Base-by-base conservation (phyloP, 305 asterid species). In the Fraxinus platypoda region DNA sequence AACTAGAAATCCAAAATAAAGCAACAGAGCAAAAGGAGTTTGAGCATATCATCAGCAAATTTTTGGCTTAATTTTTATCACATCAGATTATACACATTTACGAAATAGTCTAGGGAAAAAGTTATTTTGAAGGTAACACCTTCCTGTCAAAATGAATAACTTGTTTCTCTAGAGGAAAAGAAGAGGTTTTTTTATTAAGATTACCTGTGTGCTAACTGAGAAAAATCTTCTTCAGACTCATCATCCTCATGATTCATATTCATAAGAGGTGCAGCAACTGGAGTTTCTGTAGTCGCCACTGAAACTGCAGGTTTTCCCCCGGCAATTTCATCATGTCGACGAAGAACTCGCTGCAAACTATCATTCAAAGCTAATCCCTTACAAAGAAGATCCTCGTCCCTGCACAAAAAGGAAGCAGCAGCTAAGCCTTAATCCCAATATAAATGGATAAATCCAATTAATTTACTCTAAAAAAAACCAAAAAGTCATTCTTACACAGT, bases 171-270 rank as follows among this genome's bases (percentile, higher is more conserved):
- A 62, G 26, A 8, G 71, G 2, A 23, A 62, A 62, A 62, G 31
- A 46, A 19, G 31, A 8, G 12, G 0, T 23, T 9, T 62, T 15
- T 49, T 15, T 1, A n/a, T 62, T 30, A 37, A 77, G 66, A 19
- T 37, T 87, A 94, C 98, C 99, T 94, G 83, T 88, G 97, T 4
- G 99, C 91, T 89, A 96, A 84, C 84, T 90, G 97, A 86, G 88
- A 89, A 88, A 93, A 96, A 88, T 96, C 98, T 86, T 96, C 98
- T 86, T 96, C 99, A 12, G 94, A 72, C 85, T 96, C 99, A 13
- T 94, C 97, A 75, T 90, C 98, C 87, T 96, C 99, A 2, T 93
- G 97, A 91, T 87, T 90, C 84, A 92, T 91, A 88, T 91, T 93
- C 98, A 94, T 88, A 75, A 94, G 90, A 81, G 97, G 95, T 34